Evolutionary conservation across 2,329 filamentous ascomycete species (phyloP).

Genomic region (Aaosphaeria arxii): DNA sequence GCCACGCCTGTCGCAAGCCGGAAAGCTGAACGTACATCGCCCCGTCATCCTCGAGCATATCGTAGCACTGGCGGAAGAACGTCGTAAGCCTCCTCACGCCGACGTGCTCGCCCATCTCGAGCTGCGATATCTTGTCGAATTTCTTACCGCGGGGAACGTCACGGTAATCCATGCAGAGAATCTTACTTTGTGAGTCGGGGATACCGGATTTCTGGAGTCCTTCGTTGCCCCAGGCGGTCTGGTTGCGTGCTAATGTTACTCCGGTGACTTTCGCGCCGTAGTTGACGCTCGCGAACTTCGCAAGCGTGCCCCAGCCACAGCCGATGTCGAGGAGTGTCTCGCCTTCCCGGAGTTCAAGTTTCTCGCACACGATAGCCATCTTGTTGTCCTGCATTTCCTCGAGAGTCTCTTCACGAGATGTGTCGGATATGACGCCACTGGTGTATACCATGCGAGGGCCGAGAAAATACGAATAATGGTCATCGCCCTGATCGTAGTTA

Average conservation of each 20-base stretch:
- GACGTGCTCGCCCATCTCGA: conserved; percentile 99
- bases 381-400: conserved; percentile 99
- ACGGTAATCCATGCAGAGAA: conserved; percentile 96
- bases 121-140: conserved; percentile 94
- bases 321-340: conserved; percentile 91
- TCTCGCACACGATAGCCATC: conserved; percentile 90
- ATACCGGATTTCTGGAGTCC: conserved; percentile 80
- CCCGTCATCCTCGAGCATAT: conserved; percentile 96
- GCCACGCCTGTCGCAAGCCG: conserved; percentile 90
- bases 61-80: conserved; percentile 83
- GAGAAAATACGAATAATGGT: conserved; percentile 98
- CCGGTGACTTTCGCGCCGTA: conserved; percentile 84
- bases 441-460: conserved; percentile 99
- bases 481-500: conserved; percentile 96
- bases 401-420: conserved; percentile 81
- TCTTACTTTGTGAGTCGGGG: conserved; percentile 81
- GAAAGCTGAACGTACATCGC: conserved; percentile 95
- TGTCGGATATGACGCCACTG: conserved; percentile 86
- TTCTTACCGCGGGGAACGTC: conserved; percentile 79
- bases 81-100: conserved; percentile 81
- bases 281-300: conserved; percentile 88
- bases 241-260: conserved; percentile 91
- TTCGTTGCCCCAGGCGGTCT: conserved; percentile 94
- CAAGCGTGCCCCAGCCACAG: conserved; percentile 96
- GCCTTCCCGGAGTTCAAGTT: conserved; percentile 78